phyloP scores from a whole-genome alignment of 345 rosid species.

The Boechera retrofracta region DNA sequence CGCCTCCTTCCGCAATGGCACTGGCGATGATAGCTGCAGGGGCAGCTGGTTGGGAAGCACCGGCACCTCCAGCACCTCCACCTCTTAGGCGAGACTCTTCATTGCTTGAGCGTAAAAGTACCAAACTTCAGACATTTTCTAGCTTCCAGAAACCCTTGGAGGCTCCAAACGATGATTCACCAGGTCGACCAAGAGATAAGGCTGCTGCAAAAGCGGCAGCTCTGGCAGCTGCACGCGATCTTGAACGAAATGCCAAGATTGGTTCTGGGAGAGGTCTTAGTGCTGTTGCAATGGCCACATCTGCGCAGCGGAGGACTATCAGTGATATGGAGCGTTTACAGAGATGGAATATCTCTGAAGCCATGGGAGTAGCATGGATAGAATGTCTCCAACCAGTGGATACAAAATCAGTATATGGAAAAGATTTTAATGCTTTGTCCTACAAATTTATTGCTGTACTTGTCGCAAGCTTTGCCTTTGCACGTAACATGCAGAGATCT shows the following conservation, averaged over 20 bases:
- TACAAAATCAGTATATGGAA: conserved; percentile 88
- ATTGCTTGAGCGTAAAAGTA: conserved; percentile 76
- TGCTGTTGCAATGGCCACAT: conserved; percentile 99
- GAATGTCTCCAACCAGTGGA: conserved; percentile 96
- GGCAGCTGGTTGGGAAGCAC: conserved; percentile 85
- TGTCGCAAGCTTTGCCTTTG: conserved; percentile 98
- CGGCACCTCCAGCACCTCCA: conserved; percentile 50
- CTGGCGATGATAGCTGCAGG: conserved; percentile 99
- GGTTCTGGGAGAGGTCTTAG: conserved; percentile 99
- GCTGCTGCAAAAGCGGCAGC: conserved; percentile 99
- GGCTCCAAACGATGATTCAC: conserved; percentile 58
- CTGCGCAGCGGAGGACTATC: conserved; percentile 80
- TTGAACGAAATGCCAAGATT: conserved; percentile 93
- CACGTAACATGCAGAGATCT: conserved; percentile 92
- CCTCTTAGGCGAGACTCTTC: conserved; percentile 81
- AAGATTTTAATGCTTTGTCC: conserved; percentile 93
- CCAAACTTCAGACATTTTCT: conserved; percentile 77
- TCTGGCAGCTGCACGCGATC: conserved; percentile 96
- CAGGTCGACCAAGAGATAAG: conserved; percentile 79
- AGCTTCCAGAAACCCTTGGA: conserved; percentile 89
- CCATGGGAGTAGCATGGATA: conserved; percentile 98
- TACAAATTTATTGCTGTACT: conserved; percentile 92
- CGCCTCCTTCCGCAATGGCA: conserved; percentile 99
- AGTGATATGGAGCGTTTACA: conserved; percentile 87
- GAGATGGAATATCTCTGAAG: conserved; percentile 92